These are phyloP conservation scores for Teratosphaeria epicoccoides DNA, from an alignment of 2,329 filamentous ascomycete genomes.

Conservation along the genomic window DNA sequence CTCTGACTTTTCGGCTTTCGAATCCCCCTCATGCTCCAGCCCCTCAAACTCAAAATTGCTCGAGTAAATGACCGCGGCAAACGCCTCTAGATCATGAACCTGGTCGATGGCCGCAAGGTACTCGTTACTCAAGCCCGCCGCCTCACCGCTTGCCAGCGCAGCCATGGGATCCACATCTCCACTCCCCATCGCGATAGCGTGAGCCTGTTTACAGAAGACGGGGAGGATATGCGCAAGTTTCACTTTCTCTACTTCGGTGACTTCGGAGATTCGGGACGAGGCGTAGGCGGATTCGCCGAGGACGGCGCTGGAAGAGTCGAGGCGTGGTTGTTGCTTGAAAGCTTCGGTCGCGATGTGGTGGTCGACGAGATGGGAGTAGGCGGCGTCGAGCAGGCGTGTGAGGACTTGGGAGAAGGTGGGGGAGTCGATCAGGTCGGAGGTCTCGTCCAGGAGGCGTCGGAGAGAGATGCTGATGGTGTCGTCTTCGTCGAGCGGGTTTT, in stretches of 20 bases:
- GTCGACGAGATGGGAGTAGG: slow-evolving; percentile 75
- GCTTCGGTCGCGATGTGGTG: slow-evolving; percentile 67
- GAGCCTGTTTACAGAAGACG: slow-evolving; percentile 81
- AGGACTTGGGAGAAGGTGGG: slow-evolving; percentile 82
- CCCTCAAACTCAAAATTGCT: slow-evolving; percentile 59
- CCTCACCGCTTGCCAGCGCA: slow-evolving; percentile 12
- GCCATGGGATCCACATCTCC: slow-evolving; percentile 44
- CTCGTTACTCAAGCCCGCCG: slow-evolving; percentile 33
- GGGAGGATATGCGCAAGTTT: slow-evolving; percentile 86
- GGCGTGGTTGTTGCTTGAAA: slow-evolving; percentile 47
- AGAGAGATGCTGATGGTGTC: slow-evolving; percentile 49
- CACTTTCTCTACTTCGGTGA: slow-evolving; percentile 39
- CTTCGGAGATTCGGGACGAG: slow-evolving; percentile 43
- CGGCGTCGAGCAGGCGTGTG: slow-evolving; percentile 73
- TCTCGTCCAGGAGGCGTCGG: slow-evolving; percentile 83
- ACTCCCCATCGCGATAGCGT: slow-evolving; percentile 70
- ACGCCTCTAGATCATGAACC: slow-evolving; percentile 67
- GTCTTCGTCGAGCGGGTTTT: slow-evolving; percentile 11
- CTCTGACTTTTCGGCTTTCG: not conserved
- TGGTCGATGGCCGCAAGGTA: slow-evolving; percentile 58
- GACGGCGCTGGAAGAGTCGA: slow-evolving; percentile 30
- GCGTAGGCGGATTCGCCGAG: slow-evolving; percentile 17
- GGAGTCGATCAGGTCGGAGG: slow-evolving; percentile 88
- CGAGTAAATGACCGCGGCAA: slow-evolving; percentile 77
- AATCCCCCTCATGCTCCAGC: slow-evolving; percentile 20